A percentile compares a stretch with the other conserved stretches of the same genome.
These are phyloP conservation scores for Daldinia eschscholtzii DNA, from an alignment of 2,329 filamentous ascomycete species.

Conservation along the genomic window DNA sequence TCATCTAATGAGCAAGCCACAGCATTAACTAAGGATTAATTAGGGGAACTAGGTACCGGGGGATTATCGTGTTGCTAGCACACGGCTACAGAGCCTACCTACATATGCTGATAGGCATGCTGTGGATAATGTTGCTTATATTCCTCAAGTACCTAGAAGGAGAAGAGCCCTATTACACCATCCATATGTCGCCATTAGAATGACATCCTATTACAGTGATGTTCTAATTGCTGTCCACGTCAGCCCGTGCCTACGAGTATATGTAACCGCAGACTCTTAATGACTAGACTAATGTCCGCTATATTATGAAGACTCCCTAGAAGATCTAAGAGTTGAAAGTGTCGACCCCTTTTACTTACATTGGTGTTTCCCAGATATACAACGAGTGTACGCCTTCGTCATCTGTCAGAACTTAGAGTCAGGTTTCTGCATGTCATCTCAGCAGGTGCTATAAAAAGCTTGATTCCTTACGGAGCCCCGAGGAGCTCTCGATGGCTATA, in stretches of 20 bases:
- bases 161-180: neutral
- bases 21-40: no score
- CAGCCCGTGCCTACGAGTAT: neutral
- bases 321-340: neutral
- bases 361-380: neutral
- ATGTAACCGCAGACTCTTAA: neutral
- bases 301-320: neutral
- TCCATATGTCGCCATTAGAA: neutral
- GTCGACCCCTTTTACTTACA: neutral
- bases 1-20: neutral
- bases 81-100: neutral
- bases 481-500: neutral
- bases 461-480: neutral
- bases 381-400: neutral
- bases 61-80: neutral
- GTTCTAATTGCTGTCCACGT: neutral
- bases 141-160: neutral
- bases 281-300: neutral
- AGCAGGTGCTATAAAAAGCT: neutral
- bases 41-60: neutral
- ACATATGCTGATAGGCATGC: neutral
- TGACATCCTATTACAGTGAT: neutral
- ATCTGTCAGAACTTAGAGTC: neutral
- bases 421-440: neutral
- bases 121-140: neutral